A percentile compares a stretch with the other conserved stretches of the same genome.
phyloP scores from a whole-genome alignment of 176 grass and related monocot genomes.

The Dendrocalamus sinicus region DNA sequence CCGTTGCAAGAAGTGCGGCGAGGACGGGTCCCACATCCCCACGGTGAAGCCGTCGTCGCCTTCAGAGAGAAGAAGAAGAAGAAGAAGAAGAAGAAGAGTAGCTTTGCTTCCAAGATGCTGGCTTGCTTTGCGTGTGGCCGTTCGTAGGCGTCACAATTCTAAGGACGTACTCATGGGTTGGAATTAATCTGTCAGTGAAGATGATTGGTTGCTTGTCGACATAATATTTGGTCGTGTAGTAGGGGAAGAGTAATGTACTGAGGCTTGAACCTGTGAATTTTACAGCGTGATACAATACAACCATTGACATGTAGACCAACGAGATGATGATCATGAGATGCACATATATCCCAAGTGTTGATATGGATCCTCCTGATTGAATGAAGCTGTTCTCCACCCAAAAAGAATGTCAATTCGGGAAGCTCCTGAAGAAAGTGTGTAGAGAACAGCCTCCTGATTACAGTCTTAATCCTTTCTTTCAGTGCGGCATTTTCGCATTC shows the following conservation, averaged over 20 bases:
- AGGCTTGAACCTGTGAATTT: not conserved
- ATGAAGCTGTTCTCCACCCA: too few species aligned
- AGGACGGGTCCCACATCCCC: conserved; percentile 61
- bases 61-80: not conserved
- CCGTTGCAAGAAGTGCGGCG: conserved; percentile 50
- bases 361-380: too few species aligned
- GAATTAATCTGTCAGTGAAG: not conserved
- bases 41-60: conserved; percentile 33
- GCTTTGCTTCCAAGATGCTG: conserved; percentile 48
- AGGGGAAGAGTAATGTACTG: not conserved
- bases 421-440: too few species aligned
- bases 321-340: not conserved
- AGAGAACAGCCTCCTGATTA: conserved; percentile 27
- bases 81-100: conserved; percentile 3
- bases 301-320: not conserved
- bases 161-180: not conserved
- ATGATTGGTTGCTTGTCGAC: not conserved
- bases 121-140: conserved; percentile 57
- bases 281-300: not conserved
- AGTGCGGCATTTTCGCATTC: conserved; percentile 64
- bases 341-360: too few species aligned
- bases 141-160: not conserved
- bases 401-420: too few species aligned
- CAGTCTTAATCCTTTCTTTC: conserved; percentile 75
- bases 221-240: not conserved